Conservation (phyloP, 2,329 filamentous ascomycete genomes). For the Ceratocystiopsis sp. region DNA sequence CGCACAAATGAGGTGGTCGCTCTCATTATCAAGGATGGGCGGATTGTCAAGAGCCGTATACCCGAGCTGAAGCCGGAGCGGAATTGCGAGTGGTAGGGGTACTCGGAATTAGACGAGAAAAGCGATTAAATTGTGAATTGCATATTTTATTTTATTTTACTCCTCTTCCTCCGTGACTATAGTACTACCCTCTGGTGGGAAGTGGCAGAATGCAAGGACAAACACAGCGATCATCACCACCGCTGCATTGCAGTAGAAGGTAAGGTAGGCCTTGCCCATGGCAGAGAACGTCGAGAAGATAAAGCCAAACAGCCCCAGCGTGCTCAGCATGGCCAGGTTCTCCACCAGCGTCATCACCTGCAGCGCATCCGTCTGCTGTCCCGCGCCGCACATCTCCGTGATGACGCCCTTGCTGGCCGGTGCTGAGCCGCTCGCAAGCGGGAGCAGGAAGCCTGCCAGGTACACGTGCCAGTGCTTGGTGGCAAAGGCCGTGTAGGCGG, state of each 20-base stretch:
- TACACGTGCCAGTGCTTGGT: constrained; percentile 52
- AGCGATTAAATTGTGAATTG: too few relatives aligned
- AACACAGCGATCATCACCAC: too few relatives aligned
- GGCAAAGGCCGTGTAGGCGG: constrained; percentile 44
- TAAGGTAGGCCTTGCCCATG: constrained; percentile 40
- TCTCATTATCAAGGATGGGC: too few relatives aligned
- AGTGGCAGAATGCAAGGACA: too few relatives aligned
- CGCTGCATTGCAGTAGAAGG: constrained; percentile 55
- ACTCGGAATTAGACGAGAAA: too few relatives aligned
- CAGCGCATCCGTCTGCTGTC: constrained; percentile 46
- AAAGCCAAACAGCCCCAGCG: constrained; percentile 48
- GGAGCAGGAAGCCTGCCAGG: constrained; percentile 44
- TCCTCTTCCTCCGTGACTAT: too few relatives aligned
- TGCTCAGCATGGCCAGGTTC: constrained; percentile 47
- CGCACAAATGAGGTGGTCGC: too few relatives aligned
- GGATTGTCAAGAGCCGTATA: too few relatives aligned
- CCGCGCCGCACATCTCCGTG: constrained; percentile 47
- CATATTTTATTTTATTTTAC: too few relatives aligned
- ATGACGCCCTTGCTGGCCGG: constrained; percentile 59
- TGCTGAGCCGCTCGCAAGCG: constrained; percentile 51
- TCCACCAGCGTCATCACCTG: constrained; percentile 54
- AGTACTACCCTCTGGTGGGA: too few relatives aligned
- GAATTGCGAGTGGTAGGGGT: too few relatives aligned
- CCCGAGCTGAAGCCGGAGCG: too few relatives aligned
- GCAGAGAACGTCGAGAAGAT: constrained; percentile 47